Conservation (phyloP, 2,329 filamentous ascomycete species). For the Fragosphaeria purpurea region DNA sequence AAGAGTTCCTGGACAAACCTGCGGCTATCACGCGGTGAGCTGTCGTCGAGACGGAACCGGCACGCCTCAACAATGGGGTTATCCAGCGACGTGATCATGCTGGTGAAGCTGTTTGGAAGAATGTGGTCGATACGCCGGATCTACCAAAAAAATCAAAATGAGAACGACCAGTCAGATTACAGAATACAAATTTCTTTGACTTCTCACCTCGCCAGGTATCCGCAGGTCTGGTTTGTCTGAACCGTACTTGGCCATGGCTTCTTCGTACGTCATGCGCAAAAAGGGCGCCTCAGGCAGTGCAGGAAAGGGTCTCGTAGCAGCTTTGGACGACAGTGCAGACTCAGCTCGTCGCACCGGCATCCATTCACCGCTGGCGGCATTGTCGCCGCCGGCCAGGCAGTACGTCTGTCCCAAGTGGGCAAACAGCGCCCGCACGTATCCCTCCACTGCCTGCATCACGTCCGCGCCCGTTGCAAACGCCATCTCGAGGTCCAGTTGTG, state of each 20-base stretch:
- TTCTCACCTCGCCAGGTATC: slow-evolving; percentile 48
- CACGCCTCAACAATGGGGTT: slow-evolving; percentile 67
- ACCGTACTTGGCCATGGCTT: slow-evolving; percentile 72
- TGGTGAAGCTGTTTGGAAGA: slow-evolving; percentile 52
- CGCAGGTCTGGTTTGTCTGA: slow-evolving; percentile 89
- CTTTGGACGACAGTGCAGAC: neutral
- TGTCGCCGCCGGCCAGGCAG: slow-evolving; percentile 19
- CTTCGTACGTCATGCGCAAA: slow-evolving; percentile 56
- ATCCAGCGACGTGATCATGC: slow-evolving; percentile 62
- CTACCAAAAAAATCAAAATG: slow-evolving; percentile 24
- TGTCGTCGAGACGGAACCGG: slow-evolving; percentile 49
- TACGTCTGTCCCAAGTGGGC: slow-evolving; percentile 32
- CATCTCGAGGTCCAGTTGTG: slow-evolving; percentile 89
- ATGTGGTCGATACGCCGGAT: slow-evolving; percentile 57
- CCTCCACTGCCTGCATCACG: slow-evolving; percentile 51
- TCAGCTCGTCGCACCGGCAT: no score
- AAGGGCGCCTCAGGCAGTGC: slow-evolving; percentile 32
- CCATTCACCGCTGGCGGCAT: neutral
- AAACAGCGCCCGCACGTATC: slow-evolving; percentile 47
- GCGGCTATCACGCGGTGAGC: slow-evolving; percentile 39
- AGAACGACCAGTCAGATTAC: slow-evolving; percentile 13
- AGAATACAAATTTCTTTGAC: no score
- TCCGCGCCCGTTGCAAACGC: slow-evolving; percentile 65
- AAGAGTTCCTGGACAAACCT: slow-evolving; percentile 57
- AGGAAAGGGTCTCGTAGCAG: slow-evolving; percentile 12